A percentile compares a stretch with the other conserved stretches of the same genome.
phyloP scores from a whole-genome alignment of 2,329 filamentous ascomycete genomes.

The Alternaria sp. region DNA sequence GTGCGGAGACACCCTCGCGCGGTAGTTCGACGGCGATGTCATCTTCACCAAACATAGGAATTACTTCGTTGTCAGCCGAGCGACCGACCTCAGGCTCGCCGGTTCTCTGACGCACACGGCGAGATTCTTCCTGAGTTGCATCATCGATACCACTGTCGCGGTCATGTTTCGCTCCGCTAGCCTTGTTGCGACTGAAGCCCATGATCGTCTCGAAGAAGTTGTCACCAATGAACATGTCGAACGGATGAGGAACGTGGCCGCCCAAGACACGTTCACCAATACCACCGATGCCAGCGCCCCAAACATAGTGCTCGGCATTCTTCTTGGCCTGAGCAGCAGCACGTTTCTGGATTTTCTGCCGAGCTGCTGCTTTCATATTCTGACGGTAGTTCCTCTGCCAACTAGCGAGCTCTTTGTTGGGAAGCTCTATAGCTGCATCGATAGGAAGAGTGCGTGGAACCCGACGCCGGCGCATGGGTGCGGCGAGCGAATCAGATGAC shows the following conservation, averaged over 20 bases:
- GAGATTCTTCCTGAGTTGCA: constrained; percentile 40
- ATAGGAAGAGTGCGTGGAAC: constrained; percentile 51
- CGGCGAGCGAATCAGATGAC: constrained; percentile 49
- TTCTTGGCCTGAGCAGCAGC: constrained; percentile 61
- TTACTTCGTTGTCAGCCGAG: constrained; percentile 44
- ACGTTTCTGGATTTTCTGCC: constrained; percentile 54
- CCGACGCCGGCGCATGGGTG: constrained; percentile 50
- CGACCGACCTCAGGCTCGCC: constrained; percentile 45
- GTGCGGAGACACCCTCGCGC: constrained; percentile 68
- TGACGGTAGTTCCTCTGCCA: constrained; percentile 65
- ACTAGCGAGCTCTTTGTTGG: constrained; percentile 61
- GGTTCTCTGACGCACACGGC: constrained; percentile 41
- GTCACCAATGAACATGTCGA: constrained; percentile 66
- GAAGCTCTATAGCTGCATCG: constrained; percentile 61
- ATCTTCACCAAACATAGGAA: constrained; percentile 43
- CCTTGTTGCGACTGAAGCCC: constrained; percentile 41
- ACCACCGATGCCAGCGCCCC: constrained; percentile 62
- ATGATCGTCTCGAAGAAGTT: constrained; percentile 59
- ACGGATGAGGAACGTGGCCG: constrained; percentile 53
- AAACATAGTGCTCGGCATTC: constrained; percentile 68
- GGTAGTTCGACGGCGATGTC: constrained; percentile 75
- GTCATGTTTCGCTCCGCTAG: constrained; percentile 39
- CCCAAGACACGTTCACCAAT: constrained; percentile 44
- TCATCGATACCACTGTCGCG: constrained; percentile 46
- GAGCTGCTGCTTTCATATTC: constrained; percentile 63